Evolutionary conservation across 1,139 yeast genomes (phyloP), one percentile per base, ranked within the genome.

Genomic region (Blastobotrys arbuscula): DNA sequence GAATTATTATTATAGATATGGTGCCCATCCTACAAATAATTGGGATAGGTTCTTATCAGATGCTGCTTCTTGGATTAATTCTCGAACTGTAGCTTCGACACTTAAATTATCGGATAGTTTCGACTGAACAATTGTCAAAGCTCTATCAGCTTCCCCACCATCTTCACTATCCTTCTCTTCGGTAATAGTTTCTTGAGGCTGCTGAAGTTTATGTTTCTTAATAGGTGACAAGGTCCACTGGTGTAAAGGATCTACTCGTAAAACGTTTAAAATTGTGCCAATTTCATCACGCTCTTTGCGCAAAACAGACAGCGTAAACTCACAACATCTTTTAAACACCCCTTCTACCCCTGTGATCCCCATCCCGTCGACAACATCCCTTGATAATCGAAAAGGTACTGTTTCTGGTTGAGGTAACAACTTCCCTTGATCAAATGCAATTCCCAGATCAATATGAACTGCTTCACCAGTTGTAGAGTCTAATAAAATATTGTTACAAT

Each of bases 381-480:
- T 69, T 0, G 97, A 88, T 38, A 94, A 70, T 55, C 99, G 70
- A 63, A 94, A 94, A 1, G 99, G 98, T 2, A 94, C 95, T 0
- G 86, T 77, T 60, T 94, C 99, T 0, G 99, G 98, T 16, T 90
- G 77, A 0, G 94, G 84, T 42, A 94, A 70, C 15, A 81, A 67
- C 58, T 79, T 82, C 0, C 98, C 98, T 48, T 64, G 72, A 62
- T 94, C 98, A 69, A 94, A 94, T 0, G 97, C 95, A 48, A 92
- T 92, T 0, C 98, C 99, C 33, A 94, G 71, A 64, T 94, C 99
- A 59, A 94, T 94, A 64, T 94, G 98, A 26, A 94, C 82, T 0
- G 96, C 95, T 57, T 90, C 97, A 0, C 98, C 98, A 0, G 86
- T 76, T 15, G 63, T 63, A 47, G 75, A 73, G 63, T 94, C 97